Percentiles rank a stretch among this genome's conserved stretches.
Evolutionary conservation across 2,329 filamentous ascomycete genomes (phyloP).

Genomic region (Botrytis sinoallii): DNA sequence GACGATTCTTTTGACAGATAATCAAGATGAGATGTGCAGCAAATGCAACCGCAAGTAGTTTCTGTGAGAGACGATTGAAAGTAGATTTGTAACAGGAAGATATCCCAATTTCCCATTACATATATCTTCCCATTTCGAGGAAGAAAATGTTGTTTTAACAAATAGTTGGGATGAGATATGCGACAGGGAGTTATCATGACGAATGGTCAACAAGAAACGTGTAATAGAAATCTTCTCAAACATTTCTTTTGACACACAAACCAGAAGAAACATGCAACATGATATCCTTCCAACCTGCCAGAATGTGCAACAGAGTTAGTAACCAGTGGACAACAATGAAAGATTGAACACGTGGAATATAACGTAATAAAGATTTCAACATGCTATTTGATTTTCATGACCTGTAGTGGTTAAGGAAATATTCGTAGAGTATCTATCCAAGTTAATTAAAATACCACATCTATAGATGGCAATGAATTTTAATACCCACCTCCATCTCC

Average conservation of each 20-base stretch:
- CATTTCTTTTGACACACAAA: not conserved
- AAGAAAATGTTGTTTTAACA: not conserved
- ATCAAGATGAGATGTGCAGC: not conserved
- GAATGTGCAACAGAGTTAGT: not conserved
- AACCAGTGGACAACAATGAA: too few species aligned
- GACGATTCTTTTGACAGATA: not conserved
- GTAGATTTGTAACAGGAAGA: not conserved
- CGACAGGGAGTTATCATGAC: not conserved
- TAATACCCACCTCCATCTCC: not conserved
- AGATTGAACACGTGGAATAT: not conserved
- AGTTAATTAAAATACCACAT: not conserved
- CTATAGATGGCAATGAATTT: not conserved
- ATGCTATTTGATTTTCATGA: not conserved
- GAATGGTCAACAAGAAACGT: not conserved
- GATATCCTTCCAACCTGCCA: not conserved
- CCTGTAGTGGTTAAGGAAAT: not conserved
- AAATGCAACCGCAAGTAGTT: not conserved
- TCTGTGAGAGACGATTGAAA: not conserved
- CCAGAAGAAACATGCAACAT: not conserved
- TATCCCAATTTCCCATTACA: not conserved
- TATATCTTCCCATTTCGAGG: too few species aligned
- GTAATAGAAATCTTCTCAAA: not conserved
- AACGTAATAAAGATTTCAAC: not conserved
- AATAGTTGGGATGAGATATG: not conserved
- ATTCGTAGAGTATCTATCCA: not conserved